Evolutionary conservation across 2,329 filamentous ascomycete species (phyloP), one percentile per base, ranked within the genome.

Genomic region (Aspergillus texensis): DNA sequence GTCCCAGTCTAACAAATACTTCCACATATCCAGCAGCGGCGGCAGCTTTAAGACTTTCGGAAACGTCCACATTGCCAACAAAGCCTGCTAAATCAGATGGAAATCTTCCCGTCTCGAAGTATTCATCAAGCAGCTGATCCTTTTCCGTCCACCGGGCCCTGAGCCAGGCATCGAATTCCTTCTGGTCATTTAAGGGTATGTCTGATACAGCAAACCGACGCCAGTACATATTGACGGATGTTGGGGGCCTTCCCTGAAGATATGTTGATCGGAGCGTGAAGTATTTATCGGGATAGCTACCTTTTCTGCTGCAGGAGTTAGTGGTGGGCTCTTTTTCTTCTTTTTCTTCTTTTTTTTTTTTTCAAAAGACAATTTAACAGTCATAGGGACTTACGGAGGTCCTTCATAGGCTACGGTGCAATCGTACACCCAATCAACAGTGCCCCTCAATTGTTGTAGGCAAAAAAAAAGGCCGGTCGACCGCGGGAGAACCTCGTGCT

Each of bases 141-240:
- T 99, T 99, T 75, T 97, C 93, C 57, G 89, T 87, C 95, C 95
- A 99, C 52, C 93, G 86, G 62, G 92, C 89, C 36, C 89, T 86
- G 32, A 98, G 83, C 95, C 95, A 99, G 3, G 84, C 72, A 62
- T 96, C 93, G 72, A 99, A 99, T 8, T 86, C 83, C 46, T 90
- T 85, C 19, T 86, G 84, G 69, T 90, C 87, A 36, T 93, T 85
- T 11, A 96, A 85, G 0, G 94, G 94, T 50, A 99, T 96, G 24
- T 93, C 88, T 26, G 86, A 85, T 16, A 97, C 76, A 39, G 87
- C 86, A 78, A 96, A 97, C 11, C 93, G 89, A 59, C 95, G 88
- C 93, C 94, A 99, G 79, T 96, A 91, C 83, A 98, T 94, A 78
- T 97, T 98, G 72, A 98, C 94, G 1, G 93, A 97, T 76, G 94